Percentiles rank a stretch among this genome's conserved stretches.
These are phyloP conservation scores for Ceratobasidium sp. DNA, from an alignment of 1,284 basidiomycete species.

Conservation along the genomic window DNA sequence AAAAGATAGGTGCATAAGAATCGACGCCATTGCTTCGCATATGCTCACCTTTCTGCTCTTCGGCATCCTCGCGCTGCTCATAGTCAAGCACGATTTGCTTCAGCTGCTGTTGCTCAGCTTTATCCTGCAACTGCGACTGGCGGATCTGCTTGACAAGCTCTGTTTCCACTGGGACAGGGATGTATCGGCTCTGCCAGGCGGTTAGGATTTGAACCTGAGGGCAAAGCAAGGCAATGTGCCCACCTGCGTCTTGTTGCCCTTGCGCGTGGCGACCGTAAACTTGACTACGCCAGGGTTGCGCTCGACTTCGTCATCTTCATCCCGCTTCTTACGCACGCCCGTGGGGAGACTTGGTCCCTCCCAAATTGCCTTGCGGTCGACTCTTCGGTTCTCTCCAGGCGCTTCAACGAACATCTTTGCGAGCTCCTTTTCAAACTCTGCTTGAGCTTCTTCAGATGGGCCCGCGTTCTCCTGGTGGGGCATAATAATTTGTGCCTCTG, in stretches of 20 bases:
- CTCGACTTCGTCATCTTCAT: constrained; percentile 64
- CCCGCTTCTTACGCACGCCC: constrained; percentile 67
- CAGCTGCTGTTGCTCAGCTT: constrained; percentile 94
- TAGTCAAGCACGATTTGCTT: constrained; percentile 92
- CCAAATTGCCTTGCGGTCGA: constrained; percentile 88
- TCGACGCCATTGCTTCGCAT: neutral
- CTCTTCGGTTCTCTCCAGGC: constrained; percentile 82
- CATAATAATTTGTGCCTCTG: constrained; percentile 66
- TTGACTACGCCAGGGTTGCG: constrained; percentile 76
- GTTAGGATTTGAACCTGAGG: constrained; percentile 1
- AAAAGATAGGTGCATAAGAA: neutral
- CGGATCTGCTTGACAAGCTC: constrained; percentile 90
- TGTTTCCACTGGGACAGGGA: constrained; percentile 89
- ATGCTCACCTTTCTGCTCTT: constrained; percentile 51
- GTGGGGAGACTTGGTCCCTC: constrained; percentile 84
- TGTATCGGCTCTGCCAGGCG: constrained; percentile 73
- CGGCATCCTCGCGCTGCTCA: constrained; percentile 80
- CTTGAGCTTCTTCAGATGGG: constrained; percentile 87
- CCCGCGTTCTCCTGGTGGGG: constrained; percentile 73
- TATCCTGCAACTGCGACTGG: constrained; percentile 89
- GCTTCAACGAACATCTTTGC: constrained; percentile 94
- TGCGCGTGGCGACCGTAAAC: constrained; percentile 94
- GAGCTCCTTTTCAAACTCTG: constrained; percentile 94
- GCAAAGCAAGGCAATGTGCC: constrained; percentile 50
- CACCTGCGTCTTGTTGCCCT: constrained; percentile 93